These are phyloP conservation scores for Tricharina praecox DNA, from an alignment of 495 filamentous ascomycete genomes.

Conservation along the genomic window DNA sequence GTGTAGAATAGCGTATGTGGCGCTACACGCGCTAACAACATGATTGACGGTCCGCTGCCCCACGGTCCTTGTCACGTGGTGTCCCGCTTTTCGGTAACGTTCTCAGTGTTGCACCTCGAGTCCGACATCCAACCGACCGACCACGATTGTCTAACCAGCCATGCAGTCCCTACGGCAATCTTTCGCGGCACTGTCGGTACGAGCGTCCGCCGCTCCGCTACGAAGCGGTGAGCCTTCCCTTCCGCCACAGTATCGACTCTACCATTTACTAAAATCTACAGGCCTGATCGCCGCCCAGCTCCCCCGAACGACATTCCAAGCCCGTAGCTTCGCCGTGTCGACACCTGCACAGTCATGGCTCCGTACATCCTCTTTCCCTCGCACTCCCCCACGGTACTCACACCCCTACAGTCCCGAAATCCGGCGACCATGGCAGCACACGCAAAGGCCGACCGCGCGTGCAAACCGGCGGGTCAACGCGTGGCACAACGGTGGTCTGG, in stretches of 20 bases:
- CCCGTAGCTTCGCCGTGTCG: neutral
- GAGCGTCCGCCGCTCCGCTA: neutral
- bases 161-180: conserved; percentile 7
- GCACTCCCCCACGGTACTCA: no score
- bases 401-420: conserved; percentile 17
- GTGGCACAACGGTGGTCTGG: conserved; percentile 90
- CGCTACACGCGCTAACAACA: neutral
- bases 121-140: no score
- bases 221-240: neutral
- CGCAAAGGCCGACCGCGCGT: conserved; percentile 81
- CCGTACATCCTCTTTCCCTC: conserved; percentile 11
- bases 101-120: no score
- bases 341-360: conserved; percentile 17
- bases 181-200: conserved; percentile 2
- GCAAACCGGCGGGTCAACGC: conserved; percentile 71
- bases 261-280: neutral
- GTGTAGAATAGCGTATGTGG: neutral
- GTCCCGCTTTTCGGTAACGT: no score
- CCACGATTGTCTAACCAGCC: no score
- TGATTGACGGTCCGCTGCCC: no score
- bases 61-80: no score
- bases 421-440: conserved; percentile 40
- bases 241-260: neutral
- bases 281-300: conserved; percentile 1
- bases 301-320: neutral